Base-by-base conservation (phyloP, 2,329 filamentous ascomycete genomes). In the Tolypocladium guangdongense region DNA sequence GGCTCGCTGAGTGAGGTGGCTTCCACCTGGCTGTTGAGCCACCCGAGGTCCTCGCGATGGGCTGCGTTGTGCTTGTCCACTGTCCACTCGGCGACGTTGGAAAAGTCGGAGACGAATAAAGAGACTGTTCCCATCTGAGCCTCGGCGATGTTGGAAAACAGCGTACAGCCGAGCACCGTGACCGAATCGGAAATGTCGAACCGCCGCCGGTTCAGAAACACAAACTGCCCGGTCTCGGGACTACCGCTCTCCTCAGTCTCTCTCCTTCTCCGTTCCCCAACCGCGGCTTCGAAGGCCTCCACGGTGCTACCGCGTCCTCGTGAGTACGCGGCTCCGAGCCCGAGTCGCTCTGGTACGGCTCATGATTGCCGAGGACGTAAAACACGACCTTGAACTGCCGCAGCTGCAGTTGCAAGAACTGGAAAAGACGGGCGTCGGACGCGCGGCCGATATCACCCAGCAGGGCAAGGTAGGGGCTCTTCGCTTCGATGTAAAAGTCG, bases 371-470 rank as follows among this genome's bases (percentile, higher is more conserved):
- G 14, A 51, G 30, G 11, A 51, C 49, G n/a, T 33, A 30, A 16
- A 51, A 51, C 3, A 51, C 49, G n/a, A 33, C 38, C 20, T 10
- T 16, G 22, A 41, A 51, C 10, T 43, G 36, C 20, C 20, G 16
- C 16, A 51, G 24, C 22, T 51, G 49, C 3, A 11, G 14, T 14
- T 43, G 30, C 33, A 41, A 14, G 18, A 39, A 39, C 2, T 22
- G 18, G 10, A 32, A 51, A 1, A 43, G 49, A 1, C 37, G 37
- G 6, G 2, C 33, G 24, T 51, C 49, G n/a, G 14, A n/a, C 11
- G n/a, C 49, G 50, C 72, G 66, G 33, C 74, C 74, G 50, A 78
- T 71, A 56, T 78, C 75, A 16, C 76, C 75, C 2, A 78, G 66
- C 2, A 79, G 70, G 4, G 74, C 74, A 2, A 78, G 66, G 53